Evolutionary conservation across 1,284 basidiomycete species (phyloP).

Genomic region (Tylopilus sp.): DNA sequence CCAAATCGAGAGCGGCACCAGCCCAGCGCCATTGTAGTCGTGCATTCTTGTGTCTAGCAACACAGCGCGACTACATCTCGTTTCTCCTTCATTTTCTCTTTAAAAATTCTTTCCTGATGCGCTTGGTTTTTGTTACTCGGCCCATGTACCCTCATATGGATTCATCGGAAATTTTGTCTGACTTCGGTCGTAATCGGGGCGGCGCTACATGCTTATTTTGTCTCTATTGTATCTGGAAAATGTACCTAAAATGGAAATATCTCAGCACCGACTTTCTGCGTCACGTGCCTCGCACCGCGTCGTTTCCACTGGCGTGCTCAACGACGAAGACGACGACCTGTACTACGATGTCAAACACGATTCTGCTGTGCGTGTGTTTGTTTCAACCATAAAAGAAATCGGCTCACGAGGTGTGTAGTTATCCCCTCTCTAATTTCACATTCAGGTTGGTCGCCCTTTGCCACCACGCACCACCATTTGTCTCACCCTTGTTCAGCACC

Average conservation of each 20-base stretch:
- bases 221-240: too few species aligned
- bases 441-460: constrained; percentile 62
- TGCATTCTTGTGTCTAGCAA: too few species aligned
- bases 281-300: constrained; percentile 29
- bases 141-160: too few species aligned
- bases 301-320: constrained; percentile 27
- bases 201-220: too few species aligned
- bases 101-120: too few species aligned
- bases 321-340: constrained; percentile 34
- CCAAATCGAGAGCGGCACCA: too few species aligned
- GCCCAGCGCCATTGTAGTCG: too few species aligned
- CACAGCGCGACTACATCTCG: too few species aligned
- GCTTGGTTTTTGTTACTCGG: too few species aligned
- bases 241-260: constrained; percentile 19
- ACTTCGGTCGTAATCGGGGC: too few species aligned
- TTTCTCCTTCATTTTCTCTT: too few species aligned
- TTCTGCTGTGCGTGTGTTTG: constrained; percentile 64
- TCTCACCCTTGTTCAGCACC: constrained; percentile 57
- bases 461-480: not conserved
- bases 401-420: constrained; percentile 50
- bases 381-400: not conserved
- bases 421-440: constrained; percentile 87
- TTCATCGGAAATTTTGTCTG: too few species aligned
- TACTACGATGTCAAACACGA: constrained; percentile 73
- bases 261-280: constrained; percentile 4